These are phyloP conservation scores for Leptomonas pyrrhocoris DNA, from an alignment of 208 protist genomes.

Conservation along the genomic window DNA sequence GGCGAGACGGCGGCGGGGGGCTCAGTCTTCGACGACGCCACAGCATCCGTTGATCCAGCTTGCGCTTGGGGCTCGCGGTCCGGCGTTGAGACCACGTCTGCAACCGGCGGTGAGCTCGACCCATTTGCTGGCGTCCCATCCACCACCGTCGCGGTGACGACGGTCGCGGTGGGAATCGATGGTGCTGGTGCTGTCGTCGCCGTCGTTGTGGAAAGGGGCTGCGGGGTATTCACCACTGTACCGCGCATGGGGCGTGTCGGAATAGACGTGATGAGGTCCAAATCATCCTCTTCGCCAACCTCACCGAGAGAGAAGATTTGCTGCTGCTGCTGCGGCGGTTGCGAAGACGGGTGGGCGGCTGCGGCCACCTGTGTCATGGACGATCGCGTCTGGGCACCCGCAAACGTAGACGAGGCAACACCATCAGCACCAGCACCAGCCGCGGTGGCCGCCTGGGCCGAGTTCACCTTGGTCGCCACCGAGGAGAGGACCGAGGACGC, in stretches of 20 bases:
- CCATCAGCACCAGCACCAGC: background rate
- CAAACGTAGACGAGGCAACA: background rate
- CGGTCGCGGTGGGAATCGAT: background rate
- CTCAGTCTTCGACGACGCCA: background rate
- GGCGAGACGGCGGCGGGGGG: background rate
- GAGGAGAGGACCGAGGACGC: conserved; percentile 12
- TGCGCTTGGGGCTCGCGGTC: no score
- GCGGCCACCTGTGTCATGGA: background rate
- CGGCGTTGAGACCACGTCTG: no score
- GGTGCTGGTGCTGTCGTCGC: background rate
- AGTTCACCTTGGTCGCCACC: conserved; percentile 2
- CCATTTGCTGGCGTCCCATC: background rate
- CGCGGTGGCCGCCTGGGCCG: background rate
- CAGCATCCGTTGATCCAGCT: background rate
- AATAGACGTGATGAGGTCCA: conserved; percentile 74
- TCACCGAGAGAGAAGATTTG: conserved; percentile 61
- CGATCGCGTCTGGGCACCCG: background rate
- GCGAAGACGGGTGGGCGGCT: background rate
- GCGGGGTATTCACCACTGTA: conserved; percentile 15
- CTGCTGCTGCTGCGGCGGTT: conserved; percentile 12
- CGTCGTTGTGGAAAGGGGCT: no score
- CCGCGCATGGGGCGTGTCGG: conserved; percentile 23
- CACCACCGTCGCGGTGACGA: background rate
- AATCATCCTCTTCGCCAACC: conserved; percentile 65
- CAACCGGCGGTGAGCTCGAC: background rate